phyloP scores from a whole-genome alignment of 345 rosid genomes.

The Lumnitzera racemosa region DNA sequence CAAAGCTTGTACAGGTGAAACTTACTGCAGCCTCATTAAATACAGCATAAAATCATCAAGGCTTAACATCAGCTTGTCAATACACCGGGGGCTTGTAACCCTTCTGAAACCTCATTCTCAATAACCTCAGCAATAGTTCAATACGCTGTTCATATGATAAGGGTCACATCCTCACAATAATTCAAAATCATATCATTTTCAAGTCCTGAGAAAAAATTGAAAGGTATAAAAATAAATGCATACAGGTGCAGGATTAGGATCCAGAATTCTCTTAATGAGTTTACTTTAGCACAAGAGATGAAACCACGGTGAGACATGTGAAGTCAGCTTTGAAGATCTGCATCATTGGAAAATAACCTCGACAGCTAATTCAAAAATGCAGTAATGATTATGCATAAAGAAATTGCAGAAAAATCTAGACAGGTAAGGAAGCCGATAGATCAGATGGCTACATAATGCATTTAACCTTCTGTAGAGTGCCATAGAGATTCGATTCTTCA shows the following conservation, averaged over 20 bases:
- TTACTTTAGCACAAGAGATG: conserved; percentile 88
- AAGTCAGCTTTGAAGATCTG: conserved; percentile 93
- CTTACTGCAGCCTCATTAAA: conserved; percentile 75
- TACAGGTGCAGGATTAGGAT: conserved; percentile 86
- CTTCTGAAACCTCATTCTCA: conserved; percentile 91
- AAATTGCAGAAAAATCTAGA: background rate
- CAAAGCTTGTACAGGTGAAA: background rate
- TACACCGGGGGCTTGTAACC: conserved; percentile 84
- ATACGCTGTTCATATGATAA: conserved; percentile 60
- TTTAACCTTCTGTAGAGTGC: conserved; percentile 73
- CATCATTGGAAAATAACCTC: conserved; percentile 11
- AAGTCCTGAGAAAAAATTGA: conserved; percentile 1
- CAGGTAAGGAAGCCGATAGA: background rate
- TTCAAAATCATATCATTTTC: background rate
- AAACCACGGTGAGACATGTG: conserved; percentile 89
- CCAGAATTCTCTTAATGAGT: conserved; percentile 78
- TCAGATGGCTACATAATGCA: conserved; percentile 2
- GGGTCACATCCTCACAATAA: background rate
- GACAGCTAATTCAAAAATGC: background rate
- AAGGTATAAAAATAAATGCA: conserved; percentile 2
- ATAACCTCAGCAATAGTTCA: conserved; percentile 67
- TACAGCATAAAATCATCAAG: conserved; percentile 74
- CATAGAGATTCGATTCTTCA: conserved; percentile 80
- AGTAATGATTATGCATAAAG: background rate
- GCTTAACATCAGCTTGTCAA: conserved; percentile 66